phyloP scores from a whole-genome alignment of 164 flowering plant species.

The Stephania japonica region DNA sequence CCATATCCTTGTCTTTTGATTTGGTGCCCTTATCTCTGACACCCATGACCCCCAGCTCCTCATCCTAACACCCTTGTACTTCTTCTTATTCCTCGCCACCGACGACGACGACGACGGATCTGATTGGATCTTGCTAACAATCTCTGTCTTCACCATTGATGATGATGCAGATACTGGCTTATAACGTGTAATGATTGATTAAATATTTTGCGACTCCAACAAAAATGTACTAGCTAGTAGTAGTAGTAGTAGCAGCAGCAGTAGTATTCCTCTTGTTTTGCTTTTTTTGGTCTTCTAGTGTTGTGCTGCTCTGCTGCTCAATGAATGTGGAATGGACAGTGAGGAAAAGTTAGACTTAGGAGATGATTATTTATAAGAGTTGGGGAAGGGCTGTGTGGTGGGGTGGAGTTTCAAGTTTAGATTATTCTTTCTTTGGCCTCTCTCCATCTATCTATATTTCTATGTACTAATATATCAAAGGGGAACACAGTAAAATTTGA shows the following conservation, averaged over 20 bases:
- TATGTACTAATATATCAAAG: not conserved
- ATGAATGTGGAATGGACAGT: constrained; percentile 11
- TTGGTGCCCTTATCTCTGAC: constrained; percentile 88
- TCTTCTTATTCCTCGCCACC: constrained; percentile 35
- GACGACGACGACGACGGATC: constrained; percentile 16
- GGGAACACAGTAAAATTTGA: not conserved
- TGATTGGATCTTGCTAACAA: constrained; percentile 20
- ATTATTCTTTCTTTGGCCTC: constrained; percentile 1
- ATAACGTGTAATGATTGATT: too few species aligned
- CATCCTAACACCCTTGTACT: constrained; percentile 94
- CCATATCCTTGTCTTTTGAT: constrained; percentile 91
- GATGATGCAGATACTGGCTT: not conserved
- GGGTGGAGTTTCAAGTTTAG: constrained; percentile 10
- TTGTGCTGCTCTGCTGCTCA: constrained; percentile 3
- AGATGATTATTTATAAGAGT: constrained; percentile 11
- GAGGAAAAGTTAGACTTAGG: not conserved
- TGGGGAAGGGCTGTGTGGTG: constrained; percentile 3
- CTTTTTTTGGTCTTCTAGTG: not conserved
- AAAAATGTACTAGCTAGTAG: too few species aligned
- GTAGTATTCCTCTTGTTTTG: not conserved
- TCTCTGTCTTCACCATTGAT: constrained; percentile 43
- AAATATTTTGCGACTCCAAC: too few species aligned
- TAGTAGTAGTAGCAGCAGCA: too few species aligned
- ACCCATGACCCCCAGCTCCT: constrained; percentile 99
- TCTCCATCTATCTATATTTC: not conserved